These are phyloP conservation scores for Sporothrix euskadiensis DNA, from an alignment of 2,329 filamentous ascomycete genomes.

Conservation along the genomic window DNA sequence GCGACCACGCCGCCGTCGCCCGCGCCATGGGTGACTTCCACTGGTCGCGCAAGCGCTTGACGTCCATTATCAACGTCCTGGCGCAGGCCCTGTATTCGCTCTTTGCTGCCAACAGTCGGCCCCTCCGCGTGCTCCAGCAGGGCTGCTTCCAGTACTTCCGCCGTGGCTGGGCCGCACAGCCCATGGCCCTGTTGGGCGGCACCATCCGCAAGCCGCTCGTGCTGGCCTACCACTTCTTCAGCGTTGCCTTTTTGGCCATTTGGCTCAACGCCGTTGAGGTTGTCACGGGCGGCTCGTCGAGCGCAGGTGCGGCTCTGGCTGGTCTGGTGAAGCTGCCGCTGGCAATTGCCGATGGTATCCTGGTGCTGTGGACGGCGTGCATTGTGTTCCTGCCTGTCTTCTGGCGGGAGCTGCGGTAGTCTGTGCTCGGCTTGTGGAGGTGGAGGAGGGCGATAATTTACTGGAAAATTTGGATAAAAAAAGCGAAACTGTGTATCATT, in stretches of 20 bases:
- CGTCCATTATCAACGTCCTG: slow-evolving; percentile 94
- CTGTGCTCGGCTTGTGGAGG: background rate
- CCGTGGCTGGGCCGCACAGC: slow-evolving; percentile 71
- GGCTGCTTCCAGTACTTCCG: slow-evolving; percentile 95
- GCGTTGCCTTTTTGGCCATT: slow-evolving; percentile 82
- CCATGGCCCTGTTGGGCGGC: slow-evolving; percentile 77
- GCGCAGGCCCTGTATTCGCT: slow-evolving; percentile 89
- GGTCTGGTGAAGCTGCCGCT: slow-evolving; percentile 61
- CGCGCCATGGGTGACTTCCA: slow-evolving; percentile 75
- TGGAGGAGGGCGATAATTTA: background rate
- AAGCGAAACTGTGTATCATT: background rate
- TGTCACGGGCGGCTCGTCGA: slow-evolving; percentile 38
- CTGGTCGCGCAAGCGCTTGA: slow-evolving; percentile 80
- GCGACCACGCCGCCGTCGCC: slow-evolving; percentile 65
- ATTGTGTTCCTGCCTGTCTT: slow-evolving; percentile 82
- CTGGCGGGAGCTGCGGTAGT: slow-evolving; percentile 42
- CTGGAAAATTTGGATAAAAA: background rate
- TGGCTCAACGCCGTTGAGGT: slow-evolving; percentile 58
- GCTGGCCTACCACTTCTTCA: slow-evolving; percentile 91
- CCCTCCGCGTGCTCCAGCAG: slow-evolving; percentile 76
- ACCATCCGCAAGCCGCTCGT: slow-evolving; percentile 74
- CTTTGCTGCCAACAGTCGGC: slow-evolving; percentile 79
- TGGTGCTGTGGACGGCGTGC: slow-evolving; percentile 78
- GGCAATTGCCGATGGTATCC: slow-evolving; percentile 62
- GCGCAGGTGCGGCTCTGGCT: slow-evolving; percentile 64